Conservation (phyloP, 2,329 filamentous ascomycete genomes). For the Botryosphaeria agaves region DNA sequence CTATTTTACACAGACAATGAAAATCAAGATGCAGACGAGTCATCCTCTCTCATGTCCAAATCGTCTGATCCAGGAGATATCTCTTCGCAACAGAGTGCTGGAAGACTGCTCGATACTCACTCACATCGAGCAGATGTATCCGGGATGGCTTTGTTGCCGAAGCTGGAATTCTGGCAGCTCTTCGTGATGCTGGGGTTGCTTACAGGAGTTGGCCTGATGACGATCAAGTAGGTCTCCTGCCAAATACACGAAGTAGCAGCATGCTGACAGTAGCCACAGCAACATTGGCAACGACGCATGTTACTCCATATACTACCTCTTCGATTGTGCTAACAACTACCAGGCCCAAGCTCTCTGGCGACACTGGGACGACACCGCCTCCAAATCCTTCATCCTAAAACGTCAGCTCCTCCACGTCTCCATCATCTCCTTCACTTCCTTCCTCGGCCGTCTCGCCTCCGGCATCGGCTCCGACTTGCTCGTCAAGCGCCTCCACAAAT, state of each 20-base stretch:
- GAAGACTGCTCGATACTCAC: conserved; percentile 51
- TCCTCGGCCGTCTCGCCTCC: conserved; percentile 52
- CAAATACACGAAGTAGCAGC: not conserved
- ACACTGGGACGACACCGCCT: conserved; percentile 58
- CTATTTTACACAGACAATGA: conserved; percentile 15
- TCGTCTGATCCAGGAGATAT: conserved; percentile 36
- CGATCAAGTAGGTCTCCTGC: conserved; percentile 64
- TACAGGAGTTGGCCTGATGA: conserved; percentile 91
- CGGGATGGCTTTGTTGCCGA: conserved; percentile 55
- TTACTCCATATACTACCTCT: not conserved
- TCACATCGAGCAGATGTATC: conserved; percentile 81
- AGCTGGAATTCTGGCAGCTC: conserved; percentile 76
- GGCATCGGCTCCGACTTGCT: conserved; percentile 84
- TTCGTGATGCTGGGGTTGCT: conserved; percentile 80
- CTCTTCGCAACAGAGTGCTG: conserved; percentile 24
- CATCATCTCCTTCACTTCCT: conserved; percentile 79
- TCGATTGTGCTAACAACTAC: not conserved
- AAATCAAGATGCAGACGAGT: conserved; percentile 46
- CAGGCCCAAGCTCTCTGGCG: conserved; percentile 68
- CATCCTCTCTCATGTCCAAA: conserved; percentile 62
- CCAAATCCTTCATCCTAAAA: conserved; percentile 57
- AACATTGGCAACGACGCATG: conserved; percentile 80
- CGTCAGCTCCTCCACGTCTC: conserved; percentile 86
- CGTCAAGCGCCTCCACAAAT: conserved; percentile 62
- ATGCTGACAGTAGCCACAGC: conserved; percentile 31